These are phyloP conservation scores for Trichophyton rubrum DNA, from an alignment of 2,329 filamentous ascomycete genomes.

Conservation along the genomic window DNA sequence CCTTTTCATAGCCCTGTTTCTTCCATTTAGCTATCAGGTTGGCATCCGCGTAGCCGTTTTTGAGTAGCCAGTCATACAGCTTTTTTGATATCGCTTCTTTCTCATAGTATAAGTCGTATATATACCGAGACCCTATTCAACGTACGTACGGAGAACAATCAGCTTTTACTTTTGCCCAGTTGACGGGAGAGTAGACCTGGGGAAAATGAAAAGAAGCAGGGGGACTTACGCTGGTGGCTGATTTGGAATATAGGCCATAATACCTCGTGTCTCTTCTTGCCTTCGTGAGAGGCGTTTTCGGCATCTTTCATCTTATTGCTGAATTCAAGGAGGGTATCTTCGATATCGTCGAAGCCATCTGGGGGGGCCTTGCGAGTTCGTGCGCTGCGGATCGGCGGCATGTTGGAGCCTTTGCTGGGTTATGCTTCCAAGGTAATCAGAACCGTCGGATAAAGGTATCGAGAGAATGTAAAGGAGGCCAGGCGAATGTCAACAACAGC, in stretches of 20 bases:
- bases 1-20: constrained; percentile 98
- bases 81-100: constrained; percentile 88
- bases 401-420: constrained; percentile 18
- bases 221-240: constrained; percentile 64
- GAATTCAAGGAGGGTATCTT: constrained; percentile 56
- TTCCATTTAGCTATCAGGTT: constrained; percentile 99
- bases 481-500: neutral
- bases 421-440: neutral
- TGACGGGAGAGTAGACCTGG: neutral
- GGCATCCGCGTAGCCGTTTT: constrained; percentile 90
- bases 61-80: constrained; percentile 91
- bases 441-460: too few relatives aligned
- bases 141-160: neutral
- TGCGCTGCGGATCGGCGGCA: constrained; percentile 50
- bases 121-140: constrained; percentile 56
- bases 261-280: constrained; percentile 80
- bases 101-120: constrained; percentile 96
- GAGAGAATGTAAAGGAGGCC: too few relatives aligned
- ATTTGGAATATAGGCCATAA: constrained; percentile 98
- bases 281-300: constrained; percentile 68
- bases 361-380: constrained; percentile 52
- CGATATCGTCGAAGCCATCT: constrained; percentile 55
- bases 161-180: neutral
- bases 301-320: constrained; percentile 63
- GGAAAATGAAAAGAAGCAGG: neutral